Base-by-base conservation (phyloP, 352 stramenopile species). In the Globisporangium splendens region DNA sequence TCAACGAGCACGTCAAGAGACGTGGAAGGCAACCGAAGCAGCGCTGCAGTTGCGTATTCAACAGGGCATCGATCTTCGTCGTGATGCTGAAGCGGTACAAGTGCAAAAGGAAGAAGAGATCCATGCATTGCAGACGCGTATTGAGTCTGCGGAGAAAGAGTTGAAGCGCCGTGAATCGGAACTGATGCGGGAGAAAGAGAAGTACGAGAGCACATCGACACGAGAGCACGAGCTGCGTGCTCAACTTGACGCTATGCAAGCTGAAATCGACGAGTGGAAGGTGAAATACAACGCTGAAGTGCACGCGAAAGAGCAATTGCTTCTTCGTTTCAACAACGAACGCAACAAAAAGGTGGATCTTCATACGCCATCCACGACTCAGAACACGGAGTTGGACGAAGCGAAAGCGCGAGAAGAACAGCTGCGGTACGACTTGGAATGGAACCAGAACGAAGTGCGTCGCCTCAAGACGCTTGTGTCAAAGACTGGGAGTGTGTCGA, bases 361-460 rank as follows among this genome's bases (percentile, higher is more conserved):
- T 41, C 54, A 60, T 18, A 31, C 57, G 44, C 56, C 68, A 28
- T 43, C 43, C 24, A 31, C 24, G 5, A 57, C 50, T 2, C 58
- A 54, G 12, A 50, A 41, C 15, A 18, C 54, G 0, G 75, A 90
- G 57, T 62, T 87, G 13, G 65, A 76, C 48, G 61, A 84, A 48
- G 54, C 68, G 51, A 68, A 62, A 43, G 52, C 75, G 24, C 75
- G 74, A 3, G 78, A 87, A 46, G 35, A 59, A 7, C 69, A 84
- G 54, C 68, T 90, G 22, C 66, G 63, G n/a, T 67, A 82, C 42
- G 75, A 90, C 11, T 54, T 90, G 4, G 73, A 86, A 51, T 87
- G 76, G 73, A 72, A 85, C 33, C 64, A 84, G 54, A 74, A 77
- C 46, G 80, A 90, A 38, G 59, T 90, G 2, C 59, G 73, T 46